These are phyloP conservation scores for Kregervanrija fluxuum DNA, from an alignment of 805 yeast genomes.

Conservation along the genomic window DNA sequence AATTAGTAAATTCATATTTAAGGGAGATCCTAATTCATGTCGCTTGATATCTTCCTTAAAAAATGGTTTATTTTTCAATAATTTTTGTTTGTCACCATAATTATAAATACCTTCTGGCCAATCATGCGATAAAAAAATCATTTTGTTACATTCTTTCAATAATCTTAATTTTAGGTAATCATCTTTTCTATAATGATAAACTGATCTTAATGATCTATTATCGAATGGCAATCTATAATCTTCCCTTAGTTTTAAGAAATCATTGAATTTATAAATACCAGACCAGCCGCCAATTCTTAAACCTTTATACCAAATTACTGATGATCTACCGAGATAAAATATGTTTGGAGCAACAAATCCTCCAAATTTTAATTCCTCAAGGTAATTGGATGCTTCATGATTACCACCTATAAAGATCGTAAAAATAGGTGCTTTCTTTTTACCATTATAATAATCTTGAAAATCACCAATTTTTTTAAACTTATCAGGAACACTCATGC, in stretches of 20 bases:
- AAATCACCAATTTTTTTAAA: conserved; percentile 76
- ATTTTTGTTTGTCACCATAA: conserved; percentile 46
- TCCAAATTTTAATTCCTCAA: conserved; percentile 68
- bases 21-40: conserved; percentile 66
- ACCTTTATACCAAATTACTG: conserved; percentile 69
- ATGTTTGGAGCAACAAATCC: conserved; percentile 93
- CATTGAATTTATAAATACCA: conserved; percentile 65
- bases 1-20: conserved; percentile 47
- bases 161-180: conserved; percentile 52
- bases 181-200: conserved; percentile 67
- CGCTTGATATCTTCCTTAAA: conserved; percentile 56
- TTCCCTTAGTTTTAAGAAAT: conserved; percentile 34
- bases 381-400: conserved; percentile 81
- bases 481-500: conserved; percentile 74
- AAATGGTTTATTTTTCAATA: conserved; percentile 57
- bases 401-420: conserved; percentile 92
- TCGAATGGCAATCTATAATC: conserved; percentile 43
- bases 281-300: conserved; percentile 73
- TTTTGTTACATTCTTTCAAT: conserved; percentile 27
- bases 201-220: conserved; percentile 41
- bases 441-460: conserved; percentile 58
- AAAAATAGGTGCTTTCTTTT: conserved; percentile 56
- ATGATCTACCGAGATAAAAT: conserved; percentile 74
- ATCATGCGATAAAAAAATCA: conserved; percentile 75
- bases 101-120: conserved; percentile 84